Percentiles rank a stretch among this genome's conserved stretches.
Conservation (phyloP, 352 stramenopile species). For the Phytophthora macrochlamydospora region DNA sequence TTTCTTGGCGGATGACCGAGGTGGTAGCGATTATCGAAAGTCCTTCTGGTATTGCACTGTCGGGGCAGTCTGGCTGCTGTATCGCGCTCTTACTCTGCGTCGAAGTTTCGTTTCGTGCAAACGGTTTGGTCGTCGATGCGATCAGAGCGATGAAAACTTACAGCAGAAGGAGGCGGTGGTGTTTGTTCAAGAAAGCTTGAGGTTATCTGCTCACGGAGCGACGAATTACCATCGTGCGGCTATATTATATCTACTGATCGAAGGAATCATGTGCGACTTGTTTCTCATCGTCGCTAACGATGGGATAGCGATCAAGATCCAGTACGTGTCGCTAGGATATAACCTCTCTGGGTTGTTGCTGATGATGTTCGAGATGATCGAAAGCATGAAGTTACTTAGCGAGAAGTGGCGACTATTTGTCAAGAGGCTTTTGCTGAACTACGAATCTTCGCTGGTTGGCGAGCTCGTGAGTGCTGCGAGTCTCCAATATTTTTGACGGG, state of each 20-base stretch:
- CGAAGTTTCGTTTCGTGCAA: background rate
- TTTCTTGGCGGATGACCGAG: background rate
- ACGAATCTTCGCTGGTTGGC: slow-evolving; percentile 17
- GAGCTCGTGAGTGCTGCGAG: slow-evolving; percentile 8
- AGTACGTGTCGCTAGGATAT: slow-evolving; percentile 29
- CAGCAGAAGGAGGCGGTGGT: background rate
- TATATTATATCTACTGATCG: background rate
- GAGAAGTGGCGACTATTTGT: slow-evolving; percentile 9
- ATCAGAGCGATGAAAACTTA: background rate
- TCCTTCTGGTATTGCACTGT: too few species aligned
- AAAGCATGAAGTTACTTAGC: slow-evolving; percentile 12
- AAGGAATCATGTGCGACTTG: slow-evolving; percentile 5
- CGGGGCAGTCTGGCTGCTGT: too few species aligned
- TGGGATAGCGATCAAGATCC: slow-evolving; percentile 5
- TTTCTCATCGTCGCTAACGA: slow-evolving; percentile 18
- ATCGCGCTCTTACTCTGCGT: background rate
- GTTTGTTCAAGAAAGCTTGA: background rate
- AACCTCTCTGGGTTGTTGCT: slow-evolving; percentile 27
- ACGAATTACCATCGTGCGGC: background rate
- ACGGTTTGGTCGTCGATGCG: background rate
- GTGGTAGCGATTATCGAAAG: background rate
- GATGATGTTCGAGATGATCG: slow-evolving; percentile 33
- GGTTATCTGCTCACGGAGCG: background rate
- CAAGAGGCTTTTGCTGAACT: slow-evolving; percentile 22
- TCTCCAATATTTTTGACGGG: slow-evolving; percentile 14